A percentile compares a stretch with the other conserved stretches of the same genome.
phyloP scores from a whole-genome alignment of 2,329 filamentous ascomycete species.

The Coniochaeta prunicola region DNA sequence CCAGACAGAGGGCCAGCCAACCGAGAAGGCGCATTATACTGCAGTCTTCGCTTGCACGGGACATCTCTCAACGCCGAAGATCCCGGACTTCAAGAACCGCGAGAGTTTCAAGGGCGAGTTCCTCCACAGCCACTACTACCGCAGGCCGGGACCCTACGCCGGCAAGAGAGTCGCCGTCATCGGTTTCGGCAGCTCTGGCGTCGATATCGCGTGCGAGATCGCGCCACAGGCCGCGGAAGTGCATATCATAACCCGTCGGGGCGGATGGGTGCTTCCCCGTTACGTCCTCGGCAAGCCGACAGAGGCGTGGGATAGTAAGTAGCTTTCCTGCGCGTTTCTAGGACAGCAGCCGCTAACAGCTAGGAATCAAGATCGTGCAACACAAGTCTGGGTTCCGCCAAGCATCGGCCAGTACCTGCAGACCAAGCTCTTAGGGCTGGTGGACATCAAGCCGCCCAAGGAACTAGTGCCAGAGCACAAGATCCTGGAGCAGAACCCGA shows the following conservation, averaged over 20 bases:
- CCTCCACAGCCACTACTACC: slow-evolving; percentile 29
- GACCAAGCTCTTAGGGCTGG: slow-evolving; percentile 20
- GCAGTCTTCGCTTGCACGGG: slow-evolving; percentile 28
- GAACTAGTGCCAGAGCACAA: slow-evolving; percentile 24
- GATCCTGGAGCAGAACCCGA: slow-evolving; percentile 25
- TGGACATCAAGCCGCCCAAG: slow-evolving; percentile 22
- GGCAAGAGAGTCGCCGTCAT: slow-evolving; percentile 29
- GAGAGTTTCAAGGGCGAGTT: slow-evolving; percentile 25
- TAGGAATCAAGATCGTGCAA: slow-evolving; percentile 14
- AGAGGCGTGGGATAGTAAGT: slow-evolving; percentile 26
- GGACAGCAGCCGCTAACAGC: neutral
- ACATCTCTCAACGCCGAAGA: slow-evolving; percentile 19
- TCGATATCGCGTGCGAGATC: slow-evolving; percentile 30
- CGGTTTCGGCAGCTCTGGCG: slow-evolving; percentile 27
- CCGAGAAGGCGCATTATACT: slow-evolving; percentile 19
- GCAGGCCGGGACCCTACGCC: slow-evolving; percentile 22
- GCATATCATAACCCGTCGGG: slow-evolving; percentile 28
- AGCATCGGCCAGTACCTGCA: slow-evolving; percentile 20
- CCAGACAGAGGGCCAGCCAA: slow-evolving; percentile 8
- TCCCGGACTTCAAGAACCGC: slow-evolving; percentile 22
- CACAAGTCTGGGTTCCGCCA: slow-evolving; percentile 20
- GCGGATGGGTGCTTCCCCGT: slow-evolving; percentile 29
- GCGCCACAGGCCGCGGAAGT: slow-evolving; percentile 22
- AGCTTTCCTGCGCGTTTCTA: neutral
- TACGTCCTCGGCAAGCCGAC: slow-evolving; percentile 26